Evolutionary conservation across 129 eudicot genomes (phyloP), one percentile per base, ranked within the genome.

Genomic region (Centrapalus pauciflorus): DNA sequence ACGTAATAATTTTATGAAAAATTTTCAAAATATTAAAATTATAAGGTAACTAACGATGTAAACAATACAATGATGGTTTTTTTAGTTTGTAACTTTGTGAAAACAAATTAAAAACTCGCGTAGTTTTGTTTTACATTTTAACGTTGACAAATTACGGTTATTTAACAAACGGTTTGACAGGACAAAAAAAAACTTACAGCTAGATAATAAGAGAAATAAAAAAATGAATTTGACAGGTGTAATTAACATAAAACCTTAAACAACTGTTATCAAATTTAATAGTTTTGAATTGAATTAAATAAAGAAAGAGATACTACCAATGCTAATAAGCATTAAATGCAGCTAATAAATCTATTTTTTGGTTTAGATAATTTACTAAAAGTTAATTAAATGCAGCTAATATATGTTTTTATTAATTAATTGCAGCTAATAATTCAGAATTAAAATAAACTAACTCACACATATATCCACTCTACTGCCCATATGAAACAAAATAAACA

Each of bases 271-370:
- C 20, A 64, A 40, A 54, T 55, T 30, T 12, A 73, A 73, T 21
- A 12, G 63, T 55, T 23, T 27, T 59, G 13, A 30, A 29, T 25
- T 29, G 21, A 46, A 45, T 7, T 2, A 12, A 43, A 52, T 35
- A 61, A 49, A 26, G 30, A 66, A 43, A 46, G 55, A 16, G 11
- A 66, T 75, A 66, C 79, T 12, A 60, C 74, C 74, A 75, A 66
- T 66, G 69, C 73, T 66, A 74, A 64, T 73, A 73, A 33, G 64
- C 64, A 32, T 14, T 11, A 13, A 54, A 38, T 64, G 37, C 63
- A 67, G 37, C 64, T 23, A 54, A 55, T 69, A 67, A 3, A 67
- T 20, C 30, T 9, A 30, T 48, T 8, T 33, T n/a, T n/a, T n/a
- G n/a, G n/a, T n/a, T n/a, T n/a, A n/a, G n/a, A n/a, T n/a, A n/a